Evolutionary conservation across 2,329 filamentous ascomycete genomes (phyloP).

Genomic region (Grosmannia huntii): DNA sequence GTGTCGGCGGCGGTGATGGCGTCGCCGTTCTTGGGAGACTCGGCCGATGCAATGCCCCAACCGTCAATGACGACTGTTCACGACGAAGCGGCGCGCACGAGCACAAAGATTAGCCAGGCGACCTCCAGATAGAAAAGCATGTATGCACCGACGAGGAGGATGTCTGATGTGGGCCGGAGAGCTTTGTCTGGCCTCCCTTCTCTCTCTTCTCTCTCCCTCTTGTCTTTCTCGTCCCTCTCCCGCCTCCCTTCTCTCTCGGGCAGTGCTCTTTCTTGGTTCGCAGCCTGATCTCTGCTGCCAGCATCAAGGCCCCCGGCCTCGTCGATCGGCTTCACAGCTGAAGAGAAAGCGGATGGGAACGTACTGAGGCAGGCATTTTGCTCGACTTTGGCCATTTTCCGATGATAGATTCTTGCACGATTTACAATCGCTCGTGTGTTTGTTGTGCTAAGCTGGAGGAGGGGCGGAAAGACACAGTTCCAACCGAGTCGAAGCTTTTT

Average conservation of each 20-base stretch:
- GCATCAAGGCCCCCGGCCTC: slow-evolving; percentile 3
- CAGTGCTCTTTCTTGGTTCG: neutral
- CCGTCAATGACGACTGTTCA: slow-evolving; percentile 92
- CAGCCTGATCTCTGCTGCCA: neutral
- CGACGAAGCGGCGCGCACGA: slow-evolving; percentile 23
- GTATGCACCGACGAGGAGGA: slow-evolving; percentile 35
- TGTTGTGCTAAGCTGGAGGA: neutral
- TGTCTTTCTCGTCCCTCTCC: slow-evolving; percentile 20
- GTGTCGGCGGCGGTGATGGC: slow-evolving; percentile 90
- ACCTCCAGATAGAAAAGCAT: slow-evolving; percentile 43
- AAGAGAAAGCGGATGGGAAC: slow-evolving; percentile 22
- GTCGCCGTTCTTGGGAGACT: slow-evolving; percentile 79
- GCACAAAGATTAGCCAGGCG: slow-evolving; percentile 45
- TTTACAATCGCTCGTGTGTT: neutral
- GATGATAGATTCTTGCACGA: neutral
- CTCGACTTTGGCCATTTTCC: slow-evolving; percentile 38
- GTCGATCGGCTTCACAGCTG: slow-evolving; percentile 3
- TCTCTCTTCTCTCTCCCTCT: slow-evolving; percentile 6
- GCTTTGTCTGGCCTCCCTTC: neutral
- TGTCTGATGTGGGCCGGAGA: slow-evolving; percentile 12
- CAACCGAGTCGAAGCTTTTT: neutral
- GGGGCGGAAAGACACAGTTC: neutral
- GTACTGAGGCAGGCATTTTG: slow-evolving; percentile 51
- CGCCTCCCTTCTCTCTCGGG: slow-evolving; percentile 38
- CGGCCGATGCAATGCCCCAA: slow-evolving; percentile 77